These are phyloP conservation scores for Elaphomyces granulatus DNA, from an alignment of 495 filamentous ascomycete genomes.

Conservation along the genomic window DNA sequence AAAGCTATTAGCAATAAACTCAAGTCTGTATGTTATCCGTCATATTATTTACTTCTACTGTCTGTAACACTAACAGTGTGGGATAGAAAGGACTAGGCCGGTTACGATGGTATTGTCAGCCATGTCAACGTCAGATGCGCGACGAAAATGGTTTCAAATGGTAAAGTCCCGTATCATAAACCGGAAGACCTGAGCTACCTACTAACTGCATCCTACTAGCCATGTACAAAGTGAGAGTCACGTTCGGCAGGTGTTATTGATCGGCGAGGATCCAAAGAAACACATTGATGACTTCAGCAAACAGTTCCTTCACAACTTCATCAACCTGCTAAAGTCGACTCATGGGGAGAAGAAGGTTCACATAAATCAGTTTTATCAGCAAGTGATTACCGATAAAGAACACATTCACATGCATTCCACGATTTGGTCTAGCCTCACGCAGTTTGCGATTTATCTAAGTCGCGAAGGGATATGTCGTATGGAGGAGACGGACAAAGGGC, in stretches of 20 bases:
- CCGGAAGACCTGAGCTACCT: background rate
- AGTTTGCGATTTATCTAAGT: constrained; percentile 76
- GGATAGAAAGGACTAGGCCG: constrained; percentile 72
- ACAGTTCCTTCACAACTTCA: constrained; percentile 69
- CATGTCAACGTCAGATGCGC: constrained; percentile 34
- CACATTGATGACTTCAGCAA: constrained; percentile 60
- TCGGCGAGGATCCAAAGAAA: constrained; percentile 71
- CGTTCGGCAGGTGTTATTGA: constrained; percentile 69
- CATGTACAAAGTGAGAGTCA: constrained; percentile 73
- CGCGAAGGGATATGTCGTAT: constrained; percentile 73
- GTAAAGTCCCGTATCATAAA: constrained; percentile 7
- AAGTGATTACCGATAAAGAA: constrained; percentile 37
- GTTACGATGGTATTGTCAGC: constrained; percentile 61
- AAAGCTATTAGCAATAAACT: constrained; percentile 82
- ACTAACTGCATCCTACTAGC: constrained; percentile 4
- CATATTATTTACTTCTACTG: no score
- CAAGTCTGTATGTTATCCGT: constrained; percentile 40
- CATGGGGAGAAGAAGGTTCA: constrained; percentile 80
- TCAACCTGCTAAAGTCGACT: constrained; percentile 54
- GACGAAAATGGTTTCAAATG: constrained; percentile 44
- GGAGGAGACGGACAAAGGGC: constrained; percentile 73
- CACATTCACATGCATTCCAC: constrained; percentile 94
- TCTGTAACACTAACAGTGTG: background rate
- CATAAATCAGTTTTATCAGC: constrained; percentile 86
- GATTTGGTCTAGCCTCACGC: constrained; percentile 66